Base-by-base conservation (phyloP, 768 basidiomycete genomes). In the Ramaria sp. region DNA sequence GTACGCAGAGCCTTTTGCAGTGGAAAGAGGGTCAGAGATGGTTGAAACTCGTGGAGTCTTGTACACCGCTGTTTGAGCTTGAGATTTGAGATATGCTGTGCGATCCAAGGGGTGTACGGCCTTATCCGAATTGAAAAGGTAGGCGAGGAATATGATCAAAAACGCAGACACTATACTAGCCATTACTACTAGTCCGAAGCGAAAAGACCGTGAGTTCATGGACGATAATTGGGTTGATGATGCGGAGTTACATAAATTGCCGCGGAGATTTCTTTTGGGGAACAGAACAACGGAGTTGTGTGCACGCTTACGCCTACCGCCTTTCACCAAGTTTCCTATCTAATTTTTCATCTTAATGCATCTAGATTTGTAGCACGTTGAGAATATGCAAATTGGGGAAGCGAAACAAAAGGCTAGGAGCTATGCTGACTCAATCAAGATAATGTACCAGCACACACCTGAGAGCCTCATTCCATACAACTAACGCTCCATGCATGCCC, bases 401-500 rank as follows among this genome's bases (percentile, higher is more conserved):
- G n/a, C n/a, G n/a, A n/a, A n/a, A n/a, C n/a, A n/a, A n/a, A n/a
- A n/a, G n/a, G n/a, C n/a, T n/a, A n/a, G n/a, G n/a, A n/a, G n/a
- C n/a, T n/a, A n/a, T n/a, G n/a, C n/a, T 34, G 32, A 34, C 8
- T 13, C 9, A 8, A 34, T 34, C 8, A 2, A 8, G 32, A 34
- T 9, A 34, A 9, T 8, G 32, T 13, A 8, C 13, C 8, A 9
- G 32, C 8, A 34, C 7, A 34, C 13, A 34, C 32, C 32, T 34
- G 32, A 8, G 32, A 34, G 3, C 32, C 7, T 41, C 39, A 52
- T 16, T 52, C 51, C 10, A 16, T 18, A 28, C 45, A 47, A 25
- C 27, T 28, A n/a, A 85, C 77, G 49, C 78, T 76, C 88, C 88
- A 91, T 12, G 71, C 76, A 55, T 81, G 70, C 62, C 78, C 86